phyloP scores from a whole-genome alignment of 805 yeast species.

The Starmerella asiatica region DNA sequence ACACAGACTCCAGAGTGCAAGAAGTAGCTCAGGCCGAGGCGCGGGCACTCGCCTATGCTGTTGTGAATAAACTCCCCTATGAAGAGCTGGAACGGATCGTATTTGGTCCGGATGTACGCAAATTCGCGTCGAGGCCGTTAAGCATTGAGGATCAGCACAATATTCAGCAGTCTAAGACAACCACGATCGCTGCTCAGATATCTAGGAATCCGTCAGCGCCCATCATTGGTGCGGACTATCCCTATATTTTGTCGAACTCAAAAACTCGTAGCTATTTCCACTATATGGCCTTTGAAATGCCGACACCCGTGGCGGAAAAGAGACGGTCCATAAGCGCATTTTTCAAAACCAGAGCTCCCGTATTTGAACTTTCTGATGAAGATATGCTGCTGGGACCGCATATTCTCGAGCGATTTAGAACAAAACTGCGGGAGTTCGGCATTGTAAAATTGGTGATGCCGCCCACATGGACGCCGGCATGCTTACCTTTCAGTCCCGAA shows the following conservation, averaged over 20 bases:
- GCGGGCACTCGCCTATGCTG: conserved; percentile 7
- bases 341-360: conserved; percentile 4
- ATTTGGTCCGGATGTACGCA: background rate
- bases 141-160: conserved; percentile 6
- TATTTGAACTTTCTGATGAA: background rate
- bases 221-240: conserved; percentile 1
- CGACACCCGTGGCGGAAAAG: background rate
- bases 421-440: background rate
- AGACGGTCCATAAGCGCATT: background rate
- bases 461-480: background rate
- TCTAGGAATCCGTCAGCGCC: background rate
- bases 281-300: background rate
- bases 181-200: background rate
- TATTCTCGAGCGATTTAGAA: background rate
- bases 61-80: background rate
- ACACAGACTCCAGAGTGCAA: conserved; percentile 9
- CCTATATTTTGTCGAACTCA: conserved; percentile 4
- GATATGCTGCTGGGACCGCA: conserved; percentile 4
- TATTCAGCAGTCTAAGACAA: conserved; percentile 6
- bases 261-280: background rate
- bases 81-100: conserved; percentile 9
- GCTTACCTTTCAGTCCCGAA: conserved; percentile 8
- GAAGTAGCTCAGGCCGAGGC: conserved; percentile 17
- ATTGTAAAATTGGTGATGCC: conserved; percentile 8
- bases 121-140: background rate